These are phyloP conservation scores for Salix brachista DNA, from an alignment of 345 rosid genomes.

Conservation along the genomic window DNA sequence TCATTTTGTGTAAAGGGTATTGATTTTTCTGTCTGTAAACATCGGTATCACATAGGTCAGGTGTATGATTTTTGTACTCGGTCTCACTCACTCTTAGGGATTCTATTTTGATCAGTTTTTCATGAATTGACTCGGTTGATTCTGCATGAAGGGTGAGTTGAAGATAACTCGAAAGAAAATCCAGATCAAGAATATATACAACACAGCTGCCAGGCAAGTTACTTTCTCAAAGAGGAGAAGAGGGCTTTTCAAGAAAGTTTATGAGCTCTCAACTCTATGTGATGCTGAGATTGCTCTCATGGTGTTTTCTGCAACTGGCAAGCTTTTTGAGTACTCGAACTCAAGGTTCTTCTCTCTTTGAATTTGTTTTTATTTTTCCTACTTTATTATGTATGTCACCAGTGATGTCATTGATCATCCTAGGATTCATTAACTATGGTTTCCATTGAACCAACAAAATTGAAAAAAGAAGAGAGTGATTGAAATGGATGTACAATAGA, in stretches of 20 bases:
- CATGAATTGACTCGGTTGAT: neutral
- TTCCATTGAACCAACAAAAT: neutral
- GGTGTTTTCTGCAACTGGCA: conserved; percentile 36
- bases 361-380: too few species aligned
- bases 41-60: neutral
- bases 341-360: conserved; percentile 25
- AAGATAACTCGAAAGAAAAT: conserved; percentile 43
- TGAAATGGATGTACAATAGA: neutral
- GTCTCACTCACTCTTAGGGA: neutral
- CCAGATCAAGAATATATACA: conserved; percentile 42
- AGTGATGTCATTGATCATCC: neutral
- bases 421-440: neutral
- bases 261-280: conserved; percentile 39
- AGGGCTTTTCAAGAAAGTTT: conserved; percentile 45
- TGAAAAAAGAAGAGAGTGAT: neutral
- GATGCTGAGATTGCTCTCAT: conserved; percentile 39
- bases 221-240: conserved; percentile 44
- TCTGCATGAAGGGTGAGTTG: neutral
- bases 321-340: conserved; percentile 35
- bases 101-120: neutral
- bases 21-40: neutral
- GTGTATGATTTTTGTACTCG: neutral
- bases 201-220: conserved; percentile 40
- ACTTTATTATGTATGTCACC: neutral
- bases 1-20: neutral